These are phyloP conservation scores for Angomonas ambiguus DNA, from an alignment of 208 protist genomes.

Conservation along the genomic window DNA sequence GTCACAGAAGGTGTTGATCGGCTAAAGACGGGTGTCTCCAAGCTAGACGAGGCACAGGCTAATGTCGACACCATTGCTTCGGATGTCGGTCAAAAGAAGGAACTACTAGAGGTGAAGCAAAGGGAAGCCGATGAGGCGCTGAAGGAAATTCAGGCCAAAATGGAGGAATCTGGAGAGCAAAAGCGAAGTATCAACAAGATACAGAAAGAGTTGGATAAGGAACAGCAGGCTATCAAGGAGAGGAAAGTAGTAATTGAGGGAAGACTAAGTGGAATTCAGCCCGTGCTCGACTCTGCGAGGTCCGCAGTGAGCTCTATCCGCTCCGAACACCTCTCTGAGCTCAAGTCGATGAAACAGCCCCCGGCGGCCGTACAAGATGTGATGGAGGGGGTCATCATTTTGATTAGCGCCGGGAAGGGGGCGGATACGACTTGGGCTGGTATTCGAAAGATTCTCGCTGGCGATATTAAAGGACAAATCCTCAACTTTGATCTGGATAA, in stretches of 20 bases:
- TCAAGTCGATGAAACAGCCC: conserved; percentile 95
- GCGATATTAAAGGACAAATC: conserved; percentile 94
- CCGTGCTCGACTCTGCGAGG: conserved; percentile 92
- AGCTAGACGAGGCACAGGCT: conserved; percentile 94
- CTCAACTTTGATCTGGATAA: conserved; percentile 94
- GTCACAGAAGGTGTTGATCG: conserved; percentile 68
- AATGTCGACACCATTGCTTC: conserved; percentile 92
- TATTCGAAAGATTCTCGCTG: conserved; percentile 94
- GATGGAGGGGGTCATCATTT: conserved; percentile 93
- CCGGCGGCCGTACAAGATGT: conserved; percentile 95
- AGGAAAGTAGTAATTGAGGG: conserved; percentile 92
- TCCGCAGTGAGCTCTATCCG: conserved; percentile 93
- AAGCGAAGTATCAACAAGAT: conserved; percentile 94
- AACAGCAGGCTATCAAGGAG: conserved; percentile 86
- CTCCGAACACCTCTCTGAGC: conserved; percentile 93
- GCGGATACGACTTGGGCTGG: conserved; percentile 91
- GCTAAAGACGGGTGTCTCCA: conserved; percentile 90
- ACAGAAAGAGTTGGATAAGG: conserved; percentile 86
- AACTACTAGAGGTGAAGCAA: conserved; percentile 91
- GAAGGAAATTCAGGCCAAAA: conserved; percentile 93
- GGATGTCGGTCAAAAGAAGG: conserved; percentile 90
- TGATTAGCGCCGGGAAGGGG: conserved; percentile 79
- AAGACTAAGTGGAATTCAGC: conserved; percentile 92
- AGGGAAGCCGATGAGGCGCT: conserved; percentile 93
- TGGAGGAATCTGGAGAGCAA: conserved; percentile 92